Conservation (phyloP, 108 stramenopile species). For the Fistulifera solaris region DNA sequence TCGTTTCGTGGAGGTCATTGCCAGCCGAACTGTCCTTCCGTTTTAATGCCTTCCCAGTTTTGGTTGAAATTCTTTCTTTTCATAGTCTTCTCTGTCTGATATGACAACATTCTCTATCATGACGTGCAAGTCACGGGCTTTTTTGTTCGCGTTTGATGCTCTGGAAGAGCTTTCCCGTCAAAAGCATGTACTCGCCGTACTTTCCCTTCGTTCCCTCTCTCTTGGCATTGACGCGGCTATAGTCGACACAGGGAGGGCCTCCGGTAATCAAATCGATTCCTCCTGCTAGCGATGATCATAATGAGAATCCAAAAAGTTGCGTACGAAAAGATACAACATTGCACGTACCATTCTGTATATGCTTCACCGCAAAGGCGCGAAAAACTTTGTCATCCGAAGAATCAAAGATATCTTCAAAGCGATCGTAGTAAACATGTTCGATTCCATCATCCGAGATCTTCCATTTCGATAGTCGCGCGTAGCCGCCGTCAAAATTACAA, state of each 20-base stretch:
- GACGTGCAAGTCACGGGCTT: conserved; percentile 6
- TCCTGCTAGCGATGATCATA: not conserved
- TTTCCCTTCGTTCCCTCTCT: conserved; percentile 11
- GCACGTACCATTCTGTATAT: too few relatives aligned
- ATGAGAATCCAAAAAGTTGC: too few relatives aligned
- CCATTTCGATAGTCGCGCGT: too few relatives aligned
- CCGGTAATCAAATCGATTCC: conserved; percentile 16
- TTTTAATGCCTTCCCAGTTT: too few relatives aligned
- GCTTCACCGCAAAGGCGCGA: too few relatives aligned
- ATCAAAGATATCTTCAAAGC: conserved; percentile 1
- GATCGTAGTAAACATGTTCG: conserved; percentile 1
- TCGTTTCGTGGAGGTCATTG: too few relatives aligned
- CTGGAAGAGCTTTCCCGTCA: conserved; percentile 10
- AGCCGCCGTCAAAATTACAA: not conserved
- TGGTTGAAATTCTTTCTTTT: too few relatives aligned
- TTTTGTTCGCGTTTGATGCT: not conserved
- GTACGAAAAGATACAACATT: too few relatives aligned
- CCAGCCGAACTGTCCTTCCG: too few relatives aligned
- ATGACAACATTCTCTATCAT: conserved; percentile 17
- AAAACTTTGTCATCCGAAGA: not conserved
- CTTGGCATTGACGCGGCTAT: conserved; percentile 10
- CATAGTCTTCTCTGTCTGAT: too few relatives aligned
- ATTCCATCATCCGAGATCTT: too few relatives aligned
- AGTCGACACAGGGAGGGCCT: conserved; percentile 19
- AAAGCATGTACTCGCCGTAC: conserved; percentile 13